phyloP scores from a whole-genome alignment of 495 filamentous ascomycete genomes.

The Durotheca rogersii region DNA sequence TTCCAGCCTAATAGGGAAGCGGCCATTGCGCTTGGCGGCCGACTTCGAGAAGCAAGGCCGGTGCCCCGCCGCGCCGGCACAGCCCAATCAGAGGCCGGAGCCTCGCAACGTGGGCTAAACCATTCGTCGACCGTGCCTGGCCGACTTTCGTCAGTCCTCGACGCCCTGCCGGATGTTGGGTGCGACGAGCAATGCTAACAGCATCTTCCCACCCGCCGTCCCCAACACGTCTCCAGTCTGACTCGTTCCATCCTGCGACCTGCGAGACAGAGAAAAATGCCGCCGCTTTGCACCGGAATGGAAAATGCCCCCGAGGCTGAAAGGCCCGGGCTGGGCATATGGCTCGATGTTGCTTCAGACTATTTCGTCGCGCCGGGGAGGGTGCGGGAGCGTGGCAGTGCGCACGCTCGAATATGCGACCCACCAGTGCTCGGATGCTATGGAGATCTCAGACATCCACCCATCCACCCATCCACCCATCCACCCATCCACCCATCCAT shows the following conservation, averaged over 20 bases:
- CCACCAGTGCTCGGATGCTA: no score
- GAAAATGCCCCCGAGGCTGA: conserved; percentile 5
- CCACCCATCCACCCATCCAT: no score
- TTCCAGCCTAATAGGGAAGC: conserved; percentile 8
- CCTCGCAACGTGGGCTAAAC: conserved; percentile 21
- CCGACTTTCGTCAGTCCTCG: neutral
- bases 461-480: no score
- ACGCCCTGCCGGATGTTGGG: conserved; percentile 1
- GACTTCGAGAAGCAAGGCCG: neutral
- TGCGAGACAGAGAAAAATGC: conserved; percentile 3
- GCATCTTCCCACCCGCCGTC: neutral
- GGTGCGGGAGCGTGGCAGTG: no score
- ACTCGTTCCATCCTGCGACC: neutral
- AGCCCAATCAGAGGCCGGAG: conserved; percentile 15
- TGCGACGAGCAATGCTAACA: conserved; percentile 2
- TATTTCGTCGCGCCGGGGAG: no score
- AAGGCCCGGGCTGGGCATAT: neutral
- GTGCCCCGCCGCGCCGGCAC: neutral
- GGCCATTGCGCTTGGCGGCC: conserved; percentile 15
- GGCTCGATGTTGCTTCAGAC: no score
- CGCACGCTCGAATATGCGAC: no score
- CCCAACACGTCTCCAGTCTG: no score
- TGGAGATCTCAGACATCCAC: no score
- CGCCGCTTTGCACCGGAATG: conserved; percentile 1
- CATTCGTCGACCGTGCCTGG: conserved; percentile 20